Conservation (phyloP, 345 rosid species). For the Kernera saxatilis region DNA sequence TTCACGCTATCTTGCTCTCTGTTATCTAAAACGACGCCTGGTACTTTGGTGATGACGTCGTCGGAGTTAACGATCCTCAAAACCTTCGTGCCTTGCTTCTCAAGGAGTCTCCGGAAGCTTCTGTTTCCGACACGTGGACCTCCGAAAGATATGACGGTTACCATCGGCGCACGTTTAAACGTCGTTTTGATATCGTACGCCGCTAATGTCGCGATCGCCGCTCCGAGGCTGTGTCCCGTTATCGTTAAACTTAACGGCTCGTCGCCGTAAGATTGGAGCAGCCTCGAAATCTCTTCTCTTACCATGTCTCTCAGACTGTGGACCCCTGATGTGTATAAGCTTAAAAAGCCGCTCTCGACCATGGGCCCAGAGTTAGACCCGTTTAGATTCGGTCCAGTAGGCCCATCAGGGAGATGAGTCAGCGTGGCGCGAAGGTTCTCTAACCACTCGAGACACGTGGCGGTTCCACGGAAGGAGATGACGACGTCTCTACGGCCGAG, state of each 20-base stretch:
- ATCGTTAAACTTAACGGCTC: conserved; percentile 79
- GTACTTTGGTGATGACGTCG: conserved; percentile 78
- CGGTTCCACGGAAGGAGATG: conserved; percentile 80
- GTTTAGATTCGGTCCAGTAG: not conserved
- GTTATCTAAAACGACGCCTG: conserved; percentile 65
- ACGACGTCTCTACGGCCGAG: conserved; percentile 86
- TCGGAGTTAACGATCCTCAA: conserved; percentile 83
- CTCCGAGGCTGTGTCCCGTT: conserved; percentile 94
- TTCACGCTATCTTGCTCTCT: conserved; percentile 16
- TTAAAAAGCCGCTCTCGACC: conserved; percentile 90
- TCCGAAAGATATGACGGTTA: conserved; percentile 86
- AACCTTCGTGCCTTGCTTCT: conserved; percentile 65
- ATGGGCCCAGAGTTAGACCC: conserved; percentile 40
- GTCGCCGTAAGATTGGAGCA: conserved; percentile 53
- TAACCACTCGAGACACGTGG: conserved; percentile 90
- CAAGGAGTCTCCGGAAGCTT: conserved; percentile 54
- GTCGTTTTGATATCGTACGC: conserved; percentile 70
- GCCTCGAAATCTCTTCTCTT: conserved; percentile 48
- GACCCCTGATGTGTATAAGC: conserved; percentile 63
- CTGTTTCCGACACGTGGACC: conserved; percentile 90
- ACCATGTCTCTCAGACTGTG: conserved; percentile 65
- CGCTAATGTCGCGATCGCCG: conserved; percentile 71
- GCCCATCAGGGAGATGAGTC: conserved; percentile 37
- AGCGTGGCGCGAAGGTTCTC: conserved; percentile 85
- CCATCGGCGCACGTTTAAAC: conserved; percentile 47